A percentile compares a stretch with the other conserved stretches of the same genome.
These are phyloP conservation scores for Aspergillus sclerotiicarbonarius DNA, from an alignment of 495 filamentous ascomycete genomes.

Conservation along the genomic window DNA sequence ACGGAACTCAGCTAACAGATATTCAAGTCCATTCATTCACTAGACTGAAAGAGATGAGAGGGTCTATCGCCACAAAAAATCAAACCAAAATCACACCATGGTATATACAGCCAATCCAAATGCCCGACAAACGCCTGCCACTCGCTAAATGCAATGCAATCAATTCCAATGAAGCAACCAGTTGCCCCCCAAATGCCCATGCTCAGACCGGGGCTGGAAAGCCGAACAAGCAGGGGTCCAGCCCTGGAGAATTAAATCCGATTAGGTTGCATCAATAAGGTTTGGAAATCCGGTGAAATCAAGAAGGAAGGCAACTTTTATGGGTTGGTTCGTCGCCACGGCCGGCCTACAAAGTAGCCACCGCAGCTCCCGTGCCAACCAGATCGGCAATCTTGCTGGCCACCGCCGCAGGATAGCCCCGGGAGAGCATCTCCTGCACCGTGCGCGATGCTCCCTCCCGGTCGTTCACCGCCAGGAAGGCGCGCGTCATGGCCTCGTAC, in stretches of 20 bases:
- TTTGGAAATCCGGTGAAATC: constrained; percentile 12
- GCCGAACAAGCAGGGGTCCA: constrained; percentile 38
- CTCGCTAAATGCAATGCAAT: constrained; percentile 38
- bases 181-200: constrained; percentile 30
- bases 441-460: constrained; percentile 67
- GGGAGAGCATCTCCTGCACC: constrained; percentile 84
- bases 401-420: constrained; percentile 89
- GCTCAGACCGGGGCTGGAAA: constrained; percentile 27
- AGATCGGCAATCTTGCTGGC: constrained; percentile 89
- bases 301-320: constrained; percentile 18
- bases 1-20: too few relatives aligned
- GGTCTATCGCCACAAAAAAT: constrained; percentile 28
- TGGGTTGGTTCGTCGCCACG: constrained; percentile 1
- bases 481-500: constrained; percentile 98
- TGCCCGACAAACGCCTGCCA: constrained; percentile 30
- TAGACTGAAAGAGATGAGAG: constrained; percentile 30
- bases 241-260: constrained; percentile 31
- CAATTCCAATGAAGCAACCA: constrained; percentile 18
- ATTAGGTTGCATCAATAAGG: constrained; percentile 21
- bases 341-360: constrained; percentile 24
- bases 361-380: constrained; percentile 56
- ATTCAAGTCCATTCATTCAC: background rate
- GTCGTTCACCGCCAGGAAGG: constrained; percentile 81
- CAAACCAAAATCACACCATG: constrained; percentile 23
- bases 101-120: constrained; percentile 32